Evolutionary conservation across 148 eudicot genomes (phyloP).

Genomic region (Rhododendron kiyosumense): DNA sequence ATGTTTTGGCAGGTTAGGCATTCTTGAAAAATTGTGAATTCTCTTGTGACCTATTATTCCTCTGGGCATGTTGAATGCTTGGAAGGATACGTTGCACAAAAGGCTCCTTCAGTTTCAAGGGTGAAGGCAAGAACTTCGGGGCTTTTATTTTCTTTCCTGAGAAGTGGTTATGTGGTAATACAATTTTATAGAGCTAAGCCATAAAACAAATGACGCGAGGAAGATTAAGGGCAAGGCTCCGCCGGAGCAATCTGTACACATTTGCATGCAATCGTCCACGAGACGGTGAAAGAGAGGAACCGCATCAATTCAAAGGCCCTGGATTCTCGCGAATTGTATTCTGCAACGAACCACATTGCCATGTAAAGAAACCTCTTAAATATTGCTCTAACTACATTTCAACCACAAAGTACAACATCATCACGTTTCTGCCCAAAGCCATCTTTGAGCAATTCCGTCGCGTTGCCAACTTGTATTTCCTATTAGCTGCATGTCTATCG

Average conservation of each 20-base stretch:
- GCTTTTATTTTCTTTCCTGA: too few species aligned
- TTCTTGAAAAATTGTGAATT: not conserved
- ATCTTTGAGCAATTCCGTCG: conserved; percentile 22
- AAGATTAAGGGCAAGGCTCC: conserved; percentile 60
- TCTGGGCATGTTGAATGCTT: not conserved
- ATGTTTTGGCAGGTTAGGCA: not conserved
- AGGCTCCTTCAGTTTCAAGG: too few species aligned
- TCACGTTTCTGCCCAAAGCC: too few species aligned
- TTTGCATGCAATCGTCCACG: conserved; percentile 47
- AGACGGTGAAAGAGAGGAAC: conserved; percentile 17
- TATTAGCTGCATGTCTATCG: conserved; percentile 29
- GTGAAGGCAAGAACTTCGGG: too few species aligned
- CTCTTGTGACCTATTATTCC: not conserved
- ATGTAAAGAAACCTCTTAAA: conserved; percentile 54
- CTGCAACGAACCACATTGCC: conserved; percentile 65
- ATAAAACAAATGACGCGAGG: conserved; percentile 19
- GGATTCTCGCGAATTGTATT: conserved; percentile 63
- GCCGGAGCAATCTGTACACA: conserved; percentile 67
- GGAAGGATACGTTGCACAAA: not conserved
- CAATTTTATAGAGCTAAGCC: too few species aligned
- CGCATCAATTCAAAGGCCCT: conserved; percentile 47
- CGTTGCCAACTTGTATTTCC: too few species aligned
- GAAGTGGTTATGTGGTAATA: too few species aligned
- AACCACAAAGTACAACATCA: conserved; percentile 17
- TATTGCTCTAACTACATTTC: conserved; percentile 74